phyloP scores from a whole-genome alignment of 31 red algal species.

The Pterothamnion heteromorphum region DNA sequence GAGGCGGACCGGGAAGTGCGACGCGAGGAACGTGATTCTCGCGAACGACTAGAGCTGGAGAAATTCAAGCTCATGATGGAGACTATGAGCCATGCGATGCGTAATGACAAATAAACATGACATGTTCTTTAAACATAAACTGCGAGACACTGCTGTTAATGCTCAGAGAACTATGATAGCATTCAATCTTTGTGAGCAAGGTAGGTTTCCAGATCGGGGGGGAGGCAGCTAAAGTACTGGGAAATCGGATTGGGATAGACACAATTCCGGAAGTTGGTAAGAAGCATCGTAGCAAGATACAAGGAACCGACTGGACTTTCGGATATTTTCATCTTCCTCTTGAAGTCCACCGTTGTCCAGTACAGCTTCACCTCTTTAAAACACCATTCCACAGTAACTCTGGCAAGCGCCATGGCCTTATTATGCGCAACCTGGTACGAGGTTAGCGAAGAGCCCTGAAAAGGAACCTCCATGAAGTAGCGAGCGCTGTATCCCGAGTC shows the following conservation, averaged over 20 bases:
- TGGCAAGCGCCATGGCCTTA: background rate
- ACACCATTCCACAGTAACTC: conserved; percentile 1
- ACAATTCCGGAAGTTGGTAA: conserved; percentile 21
- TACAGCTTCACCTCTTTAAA: conserved; percentile 35
- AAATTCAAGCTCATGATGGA: no score
- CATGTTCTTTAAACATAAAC: no score
- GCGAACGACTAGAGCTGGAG: no score
- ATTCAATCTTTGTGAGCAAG: no score
- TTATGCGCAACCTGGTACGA: background rate
- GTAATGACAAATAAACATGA: no score
- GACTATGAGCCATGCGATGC: no score
- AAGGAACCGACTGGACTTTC: conserved; percentile 14
- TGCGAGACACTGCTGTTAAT: no score
- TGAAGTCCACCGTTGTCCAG: conserved; percentile 15
- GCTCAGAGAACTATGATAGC: no score
- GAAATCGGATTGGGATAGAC: conserved; percentile 28
- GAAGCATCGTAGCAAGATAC: background rate
- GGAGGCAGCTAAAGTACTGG: conserved; percentile 26
- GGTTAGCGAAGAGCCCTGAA: background rate
- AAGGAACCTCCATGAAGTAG: background rate
- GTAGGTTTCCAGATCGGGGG: no score
- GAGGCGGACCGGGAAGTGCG: no score
- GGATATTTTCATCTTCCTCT: background rate
- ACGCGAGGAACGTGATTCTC: no score
- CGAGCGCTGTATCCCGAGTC: background rate